These are phyloP conservation scores for Trichoderma orchidacearum DNA, from an alignment of 495 filamentous ascomycete genomes.

Conservation along the genomic window DNA sequence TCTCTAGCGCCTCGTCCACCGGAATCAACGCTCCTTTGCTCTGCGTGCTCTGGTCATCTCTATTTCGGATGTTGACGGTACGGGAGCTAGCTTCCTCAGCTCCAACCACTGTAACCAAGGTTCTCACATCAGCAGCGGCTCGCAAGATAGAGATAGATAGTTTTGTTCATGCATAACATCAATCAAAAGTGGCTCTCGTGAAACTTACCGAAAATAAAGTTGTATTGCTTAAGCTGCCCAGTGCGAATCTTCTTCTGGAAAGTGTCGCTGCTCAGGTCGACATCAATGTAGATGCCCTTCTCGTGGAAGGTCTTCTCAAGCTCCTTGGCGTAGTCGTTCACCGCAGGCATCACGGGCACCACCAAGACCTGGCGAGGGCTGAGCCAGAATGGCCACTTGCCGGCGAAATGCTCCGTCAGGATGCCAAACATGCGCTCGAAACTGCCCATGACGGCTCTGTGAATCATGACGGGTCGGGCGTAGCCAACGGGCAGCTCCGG, in stretches of 20 bases:
- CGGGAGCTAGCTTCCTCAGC: constrained; percentile 63
- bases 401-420: constrained; percentile 85
- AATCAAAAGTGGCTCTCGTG: too few relatives aligned
- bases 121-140: not conserved
- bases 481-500: constrained; percentile 45
- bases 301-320: constrained; percentile 27
- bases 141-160: not conserved
- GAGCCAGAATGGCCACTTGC: constrained; percentile 98
- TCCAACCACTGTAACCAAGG: constrained; percentile 59
- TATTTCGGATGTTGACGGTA: constrained; percentile 79
- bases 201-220: constrained; percentile 68
- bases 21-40: constrained; percentile 51
- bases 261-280: constrained; percentile 83
- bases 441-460: constrained; percentile 85
- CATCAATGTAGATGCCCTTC: constrained; percentile 62
- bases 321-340: constrained; percentile 78
- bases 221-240: constrained; percentile 79
- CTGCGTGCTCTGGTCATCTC: constrained; percentile 76
- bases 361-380: constrained; percentile 85
- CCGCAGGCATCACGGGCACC: constrained; percentile 76
- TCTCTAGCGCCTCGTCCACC: constrained; percentile 63
- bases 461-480: constrained; percentile 91
- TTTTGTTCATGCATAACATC: too few relatives aligned
- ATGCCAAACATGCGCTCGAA: constrained; percentile 95
- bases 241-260: constrained; percentile 91